Conservation (phyloP, 2,329 filamentous ascomycete species). For the Aureobasidium mangrovei region DNA sequence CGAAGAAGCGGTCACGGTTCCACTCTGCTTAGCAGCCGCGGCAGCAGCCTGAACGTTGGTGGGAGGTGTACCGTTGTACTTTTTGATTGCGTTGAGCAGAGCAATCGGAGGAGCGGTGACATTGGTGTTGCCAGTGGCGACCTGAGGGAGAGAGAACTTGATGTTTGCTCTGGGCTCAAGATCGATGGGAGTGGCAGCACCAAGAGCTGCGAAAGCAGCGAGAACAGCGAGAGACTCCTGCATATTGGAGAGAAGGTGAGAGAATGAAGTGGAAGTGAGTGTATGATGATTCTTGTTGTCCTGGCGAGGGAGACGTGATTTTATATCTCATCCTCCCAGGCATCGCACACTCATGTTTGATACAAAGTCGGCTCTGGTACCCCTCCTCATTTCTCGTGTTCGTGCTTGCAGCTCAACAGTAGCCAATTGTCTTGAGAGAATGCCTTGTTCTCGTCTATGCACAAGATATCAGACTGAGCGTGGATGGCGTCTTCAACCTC, state of each 20-base stretch:
- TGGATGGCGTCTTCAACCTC: not conserved
- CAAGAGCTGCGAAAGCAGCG: slow-evolving; percentile 24
- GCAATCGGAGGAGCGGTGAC: slow-evolving; percentile 25
- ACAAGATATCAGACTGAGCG: not conserved
- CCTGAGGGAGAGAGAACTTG: slow-evolving; percentile 25
- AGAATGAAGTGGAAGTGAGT: not conserved
- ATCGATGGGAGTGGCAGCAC: slow-evolving; percentile 24
- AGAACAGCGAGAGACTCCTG: slow-evolving; percentile 21
- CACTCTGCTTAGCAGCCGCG: slow-evolving; percentile 30
- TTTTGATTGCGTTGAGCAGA: slow-evolving; percentile 19
- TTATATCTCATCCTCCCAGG: slow-evolving; percentile 4
- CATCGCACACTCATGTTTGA: not conserved
- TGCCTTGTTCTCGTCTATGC: not conserved
- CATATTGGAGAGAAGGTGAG: slow-evolving; percentile 3
- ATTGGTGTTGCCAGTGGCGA: slow-evolving; percentile 32
- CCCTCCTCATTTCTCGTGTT: not conserved
- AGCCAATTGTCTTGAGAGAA: not conserved
- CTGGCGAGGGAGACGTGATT: not conserved
- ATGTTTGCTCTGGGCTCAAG: slow-evolving; percentile 6
- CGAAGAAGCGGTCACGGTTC: slow-evolving; percentile 33
- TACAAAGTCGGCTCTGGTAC: not conserved
- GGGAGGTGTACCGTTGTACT: slow-evolving; percentile 22
- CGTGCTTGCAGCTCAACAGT: not conserved
- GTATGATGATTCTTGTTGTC: not conserved
- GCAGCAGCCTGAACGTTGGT: slow-evolving; percentile 23